Evolutionary conservation across 78 protist genomes (phyloP).

Genomic region (Isochrysis galbana): DNA sequence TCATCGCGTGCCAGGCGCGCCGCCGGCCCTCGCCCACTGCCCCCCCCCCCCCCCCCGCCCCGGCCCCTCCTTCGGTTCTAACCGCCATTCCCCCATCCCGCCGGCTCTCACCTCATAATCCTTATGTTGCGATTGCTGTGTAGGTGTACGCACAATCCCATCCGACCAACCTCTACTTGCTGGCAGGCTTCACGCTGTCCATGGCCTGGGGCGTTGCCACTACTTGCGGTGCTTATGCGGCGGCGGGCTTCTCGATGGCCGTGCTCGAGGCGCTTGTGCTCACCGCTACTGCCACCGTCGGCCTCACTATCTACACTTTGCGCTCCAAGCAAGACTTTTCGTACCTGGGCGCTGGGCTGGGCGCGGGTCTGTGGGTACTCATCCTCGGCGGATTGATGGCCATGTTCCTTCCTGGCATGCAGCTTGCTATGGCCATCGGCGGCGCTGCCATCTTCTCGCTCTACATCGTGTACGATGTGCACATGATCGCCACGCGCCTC

Average conservation of each 20-base stretch:
- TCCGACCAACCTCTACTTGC: neutral
- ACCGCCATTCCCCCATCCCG: no score
- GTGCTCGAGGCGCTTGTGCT: conserved; percentile 16
- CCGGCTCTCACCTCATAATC: no score
- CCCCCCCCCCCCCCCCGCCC: no score
- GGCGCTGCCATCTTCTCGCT: conserved; percentile 7
- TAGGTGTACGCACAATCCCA: neutral
- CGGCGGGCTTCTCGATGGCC: neutral
- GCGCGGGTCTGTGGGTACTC: neutral
- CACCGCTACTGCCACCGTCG: neutral
- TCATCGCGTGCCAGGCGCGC: neutral
- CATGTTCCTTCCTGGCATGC: neutral
- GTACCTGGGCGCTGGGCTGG: neutral
- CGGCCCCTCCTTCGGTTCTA: no score
- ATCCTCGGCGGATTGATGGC: neutral
- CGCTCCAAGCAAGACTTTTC: neutral
- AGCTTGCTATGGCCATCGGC: neutral
- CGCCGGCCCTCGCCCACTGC: no score
- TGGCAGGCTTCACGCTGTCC: neutral
- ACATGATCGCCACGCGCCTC: neutral
- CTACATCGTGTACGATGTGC: conserved; percentile 7
- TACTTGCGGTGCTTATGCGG: neutral
- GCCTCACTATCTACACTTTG: conserved; percentile 20
- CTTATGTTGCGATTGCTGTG: no score
- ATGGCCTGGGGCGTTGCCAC: neutral